Conservation (phyloP, 2,329 filamentous ascomycete species). For the Diaporthe aspalathi region DNA sequence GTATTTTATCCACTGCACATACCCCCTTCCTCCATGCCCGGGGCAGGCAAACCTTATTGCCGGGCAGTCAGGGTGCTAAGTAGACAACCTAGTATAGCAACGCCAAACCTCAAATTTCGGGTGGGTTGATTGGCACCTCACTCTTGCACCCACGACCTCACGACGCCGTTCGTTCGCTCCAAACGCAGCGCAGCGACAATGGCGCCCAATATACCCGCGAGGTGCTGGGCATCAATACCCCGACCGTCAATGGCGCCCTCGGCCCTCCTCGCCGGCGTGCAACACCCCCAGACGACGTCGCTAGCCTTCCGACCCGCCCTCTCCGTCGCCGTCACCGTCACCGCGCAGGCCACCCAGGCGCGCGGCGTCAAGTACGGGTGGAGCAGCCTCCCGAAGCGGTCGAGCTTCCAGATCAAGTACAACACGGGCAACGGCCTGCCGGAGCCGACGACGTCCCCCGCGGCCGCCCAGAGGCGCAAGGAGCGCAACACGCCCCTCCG, state of each 20-base stretch:
- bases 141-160: conserved; percentile 5
- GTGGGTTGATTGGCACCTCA: not conserved
- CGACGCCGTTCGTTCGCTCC: not conserved
- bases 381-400: conserved; percentile 61
- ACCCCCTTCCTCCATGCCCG: conserved; percentile 15
- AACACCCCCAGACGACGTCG: conserved; percentile 40
- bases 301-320: conserved; percentile 49
- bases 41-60: conserved; percentile 30
- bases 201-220: conserved; percentile 59
- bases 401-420: conserved; percentile 66
- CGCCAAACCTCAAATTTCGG: conserved; percentile 36
- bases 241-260: conserved; percentile 32
- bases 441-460: conserved; percentile 66
- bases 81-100: conserved; percentile 24
- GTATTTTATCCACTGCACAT: conserved; percentile 36
- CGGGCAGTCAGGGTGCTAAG: not conserved
- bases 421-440: conserved; percentile 71
- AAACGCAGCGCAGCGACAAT: conserved; percentile 48
- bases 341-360: conserved; percentile 52
- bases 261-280: conserved; percentile 44
- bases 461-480: conserved; percentile 69
- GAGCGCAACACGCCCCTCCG: conserved; percentile 72
- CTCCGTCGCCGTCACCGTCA: conserved; percentile 54
- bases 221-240: conserved; percentile 56
- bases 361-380: conserved; percentile 71